phyloP scores from a whole-genome alignment of 371 early-diverging fungal genomes.

The Quaeritorhiza haematococci region DNA sequence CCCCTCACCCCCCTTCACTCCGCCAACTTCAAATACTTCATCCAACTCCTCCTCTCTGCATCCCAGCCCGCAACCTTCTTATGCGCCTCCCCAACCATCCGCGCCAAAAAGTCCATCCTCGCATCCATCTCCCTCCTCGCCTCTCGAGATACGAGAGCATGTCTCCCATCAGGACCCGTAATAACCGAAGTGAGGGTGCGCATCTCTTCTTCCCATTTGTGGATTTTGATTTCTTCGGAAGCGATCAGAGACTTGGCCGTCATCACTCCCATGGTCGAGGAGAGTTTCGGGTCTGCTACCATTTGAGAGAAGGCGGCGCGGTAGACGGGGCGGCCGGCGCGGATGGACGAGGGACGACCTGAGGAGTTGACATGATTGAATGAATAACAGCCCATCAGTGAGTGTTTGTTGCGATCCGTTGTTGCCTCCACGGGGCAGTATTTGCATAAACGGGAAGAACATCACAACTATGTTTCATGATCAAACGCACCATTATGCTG shows the following conservation, averaged over 20 bases:
- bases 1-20: no score
- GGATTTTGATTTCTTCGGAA: constrained; percentile 62
- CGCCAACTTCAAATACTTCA: constrained; percentile 38
- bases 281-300: constrained; percentile 59
- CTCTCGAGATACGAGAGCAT: constrained; percentile 21
- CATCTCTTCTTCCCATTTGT: constrained; percentile 68
- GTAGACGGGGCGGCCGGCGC: constrained; percentile 79
- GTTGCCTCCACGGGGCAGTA: no score
- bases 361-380: no score
- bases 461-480: neutral
- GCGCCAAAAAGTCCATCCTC: constrained; percentile 54
- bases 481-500: constrained; percentile 62
- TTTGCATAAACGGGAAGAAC: neutral
- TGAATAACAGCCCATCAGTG: no score
- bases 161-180: constrained; percentile 9
- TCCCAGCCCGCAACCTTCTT: constrained; percentile 45
- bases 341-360: constrained; percentile 72
- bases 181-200: constrained; percentile 24
- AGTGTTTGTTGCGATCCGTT: neutral
- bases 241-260: constrained; percentile 61
- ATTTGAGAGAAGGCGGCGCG: constrained; percentile 71
- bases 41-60: constrained; percentile 40
- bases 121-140: constrained; percentile 39
- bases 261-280: constrained; percentile 75
- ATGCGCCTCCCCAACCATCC: constrained; percentile 47